A percentile compares a stretch with the other conserved stretches of the same genome.
Conservation (phyloP, 2,329 filamentous ascomycete species). For the Diaporthe sp. region DNA sequence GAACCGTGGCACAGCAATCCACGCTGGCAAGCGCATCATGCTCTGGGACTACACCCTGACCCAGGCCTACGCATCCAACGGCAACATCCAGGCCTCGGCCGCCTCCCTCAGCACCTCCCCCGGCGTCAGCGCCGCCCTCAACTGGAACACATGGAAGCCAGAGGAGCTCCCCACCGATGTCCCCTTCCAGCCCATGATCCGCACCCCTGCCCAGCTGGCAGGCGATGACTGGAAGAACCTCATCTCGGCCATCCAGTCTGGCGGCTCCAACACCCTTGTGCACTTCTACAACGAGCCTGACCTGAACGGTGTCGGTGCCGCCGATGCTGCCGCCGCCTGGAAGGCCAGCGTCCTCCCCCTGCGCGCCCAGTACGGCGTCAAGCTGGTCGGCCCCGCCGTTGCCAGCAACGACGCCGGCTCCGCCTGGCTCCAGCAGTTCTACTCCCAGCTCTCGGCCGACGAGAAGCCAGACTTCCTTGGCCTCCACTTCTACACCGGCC, state of each 20-base stretch:
- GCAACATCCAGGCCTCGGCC: constrained; percentile 16
- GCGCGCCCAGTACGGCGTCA: constrained; percentile 45
- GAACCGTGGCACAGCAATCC: constrained; percentile 40
- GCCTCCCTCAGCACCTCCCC: constrained; percentile 48
- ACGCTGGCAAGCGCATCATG: constrained; percentile 53
- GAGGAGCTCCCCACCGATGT: constrained; percentile 52
- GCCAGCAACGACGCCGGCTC: constrained; percentile 54
- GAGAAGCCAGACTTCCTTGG: constrained; percentile 57
- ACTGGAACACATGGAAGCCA: constrained; percentile 59
- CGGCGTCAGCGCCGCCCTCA: constrained; percentile 53
- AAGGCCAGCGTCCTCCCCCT: constrained; percentile 52
- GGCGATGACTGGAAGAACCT: constrained; percentile 54
- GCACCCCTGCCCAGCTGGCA: constrained; percentile 51
- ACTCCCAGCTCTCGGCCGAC: constrained; percentile 49
- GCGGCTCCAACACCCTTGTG: constrained; percentile 49
- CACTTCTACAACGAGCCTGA: constrained; percentile 64
- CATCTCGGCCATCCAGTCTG: constrained; percentile 44
- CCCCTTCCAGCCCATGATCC: constrained; percentile 59
- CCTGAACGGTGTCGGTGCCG: constrained; percentile 50
- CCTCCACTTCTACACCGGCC: constrained; percentile 58
- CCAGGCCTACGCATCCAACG: constrained; percentile 17
- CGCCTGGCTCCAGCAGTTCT: constrained; percentile 58
- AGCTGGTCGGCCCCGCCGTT: constrained; percentile 56
- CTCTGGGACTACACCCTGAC: constrained; percentile 61
- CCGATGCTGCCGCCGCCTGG: constrained; percentile 56